Base-by-base conservation (phyloP, 495 filamentous ascomycete genomes). In the Penicillium simplicissimum region DNA sequence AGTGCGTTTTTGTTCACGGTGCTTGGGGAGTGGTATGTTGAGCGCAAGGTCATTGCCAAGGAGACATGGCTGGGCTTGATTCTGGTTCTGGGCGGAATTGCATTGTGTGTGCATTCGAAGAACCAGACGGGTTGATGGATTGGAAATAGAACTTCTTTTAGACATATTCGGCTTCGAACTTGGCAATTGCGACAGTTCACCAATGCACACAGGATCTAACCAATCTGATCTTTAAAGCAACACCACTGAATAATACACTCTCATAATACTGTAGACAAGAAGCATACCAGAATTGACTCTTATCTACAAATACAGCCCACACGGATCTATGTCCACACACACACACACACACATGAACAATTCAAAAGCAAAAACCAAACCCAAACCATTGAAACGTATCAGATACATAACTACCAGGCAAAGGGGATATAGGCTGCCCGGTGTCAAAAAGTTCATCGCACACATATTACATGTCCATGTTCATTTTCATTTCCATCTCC, bases 1-100 rank as follows among this genome's bases (percentile, higher is more conserved):
- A 74, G 96, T 62, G 95, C 95, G 0, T 98, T 98, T 66, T 67
- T 98, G 55, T 98, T 97, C 70, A 98, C 95, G 0, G 94, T 97
- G 9, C 70, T 96, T 35, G 95, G 92, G 0, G 95, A 98, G 66
- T 97, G 93, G 94, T 96, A 88, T 81, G 92, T 92, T 0, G 95
- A 97, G 58, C 84, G 83, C 62, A 98, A 97, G 75, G 88, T 90
- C 4, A 95, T 98, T 62, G 87, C 85, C 61, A 81, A 87, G 80
- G 90, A 96, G 76, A 97, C 93, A 2, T 93, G 90, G 90, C 79
- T 93, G 65, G 93, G 93, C 33, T 92, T 97, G 91, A 73, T 78
- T 11, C 69, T 96, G 40, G 92, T 93, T 2, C 67, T 96, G 61
- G 84, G 84, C 14, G 93, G 93, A 2, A 96, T 97, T 72, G 93